A percentile compares a stretch with the other conserved stretches of the same genome.
Conservation (phyloP, 257 asterid genomes). For the Solanum paucissectum region DNA sequence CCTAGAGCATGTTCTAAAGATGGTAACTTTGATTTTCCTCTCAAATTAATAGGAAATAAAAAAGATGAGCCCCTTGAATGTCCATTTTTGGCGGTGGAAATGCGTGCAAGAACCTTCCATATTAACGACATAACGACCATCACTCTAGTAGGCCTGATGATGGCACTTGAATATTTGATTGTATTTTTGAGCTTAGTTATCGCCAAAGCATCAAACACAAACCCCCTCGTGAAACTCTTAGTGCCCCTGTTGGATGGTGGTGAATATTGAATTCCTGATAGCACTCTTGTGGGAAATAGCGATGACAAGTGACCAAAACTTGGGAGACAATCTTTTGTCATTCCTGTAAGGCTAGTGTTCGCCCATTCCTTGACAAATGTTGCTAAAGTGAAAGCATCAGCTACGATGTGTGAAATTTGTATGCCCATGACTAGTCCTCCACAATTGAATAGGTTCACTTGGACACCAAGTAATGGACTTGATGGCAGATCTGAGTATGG, state of each 20-base stretch:
- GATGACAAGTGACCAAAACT: slow-evolving; percentile 3
- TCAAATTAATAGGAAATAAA: background rate
- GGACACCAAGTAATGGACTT: background rate
- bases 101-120: background rate
- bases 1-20: background rate
- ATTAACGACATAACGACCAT: background rate
- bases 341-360: background rate
- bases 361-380: background rate
- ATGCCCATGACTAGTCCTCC: background rate
- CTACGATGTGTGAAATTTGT: background rate
- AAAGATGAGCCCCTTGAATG: background rate
- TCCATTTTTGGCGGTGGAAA: background rate
- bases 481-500: background rate
- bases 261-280: background rate
- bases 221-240: background rate
- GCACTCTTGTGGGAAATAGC: slow-evolving; percentile 9
- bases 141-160: background rate
- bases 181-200: background rate
- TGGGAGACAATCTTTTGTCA: background rate
- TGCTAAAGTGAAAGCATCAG: background rate
- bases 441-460: background rate
- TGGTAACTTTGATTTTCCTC: background rate
- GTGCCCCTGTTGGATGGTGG: background rate
- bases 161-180: background rate
- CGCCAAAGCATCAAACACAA: background rate